Evolutionary conservation across 2,329 filamentous ascomycete species (phyloP), one percentile per base, ranked within the genome.

Genomic region (Penicillium janthinellum): DNA sequence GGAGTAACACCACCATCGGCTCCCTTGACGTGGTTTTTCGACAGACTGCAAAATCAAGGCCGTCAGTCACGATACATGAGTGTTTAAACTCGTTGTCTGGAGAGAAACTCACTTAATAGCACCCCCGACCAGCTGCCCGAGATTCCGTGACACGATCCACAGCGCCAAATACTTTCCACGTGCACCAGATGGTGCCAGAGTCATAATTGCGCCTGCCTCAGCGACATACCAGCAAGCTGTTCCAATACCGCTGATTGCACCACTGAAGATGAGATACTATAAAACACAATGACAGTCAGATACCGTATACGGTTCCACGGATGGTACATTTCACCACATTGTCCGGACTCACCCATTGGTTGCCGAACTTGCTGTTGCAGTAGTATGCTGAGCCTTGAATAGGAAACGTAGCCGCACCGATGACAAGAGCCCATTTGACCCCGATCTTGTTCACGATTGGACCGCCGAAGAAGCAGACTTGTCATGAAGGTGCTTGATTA

Each of bases 141-240:
- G 69, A 42, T 82, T 82, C 12, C 79, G 74, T 17, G 79, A 75
- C 28, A 81, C 79, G 48, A 81, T 81, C 79, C 79, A 82, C 17
- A 81, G 60, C 7, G 79, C 79, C 6, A 82, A 52, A 49, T 82
- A 82, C 61, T 81, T 81, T 5, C 80, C 80, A 55, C 80, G 78
- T 17, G 79, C 75, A 22, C 77, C 73, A 0, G 79, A 74, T 4
- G 80, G 80, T 0, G 80, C 79, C 20, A 82, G 73, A 0, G 79
- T 80, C 78, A 82, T 81, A 64, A 82, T 82, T 4, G 77, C 75
- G 14, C 80, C 80, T 0, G 79, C 78, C 59, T 82, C 80, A 0
- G 80, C 80, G 8, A 82, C 80, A 58, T 82, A 82, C 80, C 79
- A 82, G 44, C 78, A 80, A 1, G 79, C 80, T 6, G 75, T 78